These are phyloP conservation scores for Colletotrichum simmondsii DNA, from an alignment of 2,329 filamentous ascomycete genomes.

Conservation along the genomic window DNA sequence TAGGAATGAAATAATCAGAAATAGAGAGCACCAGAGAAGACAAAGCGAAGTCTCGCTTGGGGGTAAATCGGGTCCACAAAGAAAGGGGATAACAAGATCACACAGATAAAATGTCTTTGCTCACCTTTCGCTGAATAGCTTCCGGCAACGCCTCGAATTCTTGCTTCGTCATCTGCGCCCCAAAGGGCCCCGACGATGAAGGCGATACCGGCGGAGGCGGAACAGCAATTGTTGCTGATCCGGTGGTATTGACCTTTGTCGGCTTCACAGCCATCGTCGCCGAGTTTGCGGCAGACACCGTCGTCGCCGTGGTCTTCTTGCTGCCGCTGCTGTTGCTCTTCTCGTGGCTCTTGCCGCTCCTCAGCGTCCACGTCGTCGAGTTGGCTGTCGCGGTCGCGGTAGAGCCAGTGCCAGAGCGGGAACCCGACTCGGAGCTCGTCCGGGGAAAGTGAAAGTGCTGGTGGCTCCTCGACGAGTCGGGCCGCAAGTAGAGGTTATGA, in stretches of 20 bases:
- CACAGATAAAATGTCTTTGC: conserved; percentile 39
- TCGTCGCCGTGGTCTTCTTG: conserved; percentile 15
- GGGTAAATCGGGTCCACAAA: neutral
- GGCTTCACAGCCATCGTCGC: neutral
- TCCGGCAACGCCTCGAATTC: conserved; percentile 64
- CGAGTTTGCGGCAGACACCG: neutral
- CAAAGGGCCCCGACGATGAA: conserved; percentile 33
- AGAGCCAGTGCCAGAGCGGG: neutral
- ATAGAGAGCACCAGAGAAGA: neutral
- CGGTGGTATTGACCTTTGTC: neutral
- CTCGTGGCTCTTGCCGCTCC: conserved; percentile 17
- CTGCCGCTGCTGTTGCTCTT: conserved; percentile 27
- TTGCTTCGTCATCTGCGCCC: conserved; percentile 46
- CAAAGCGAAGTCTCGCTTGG: neutral
- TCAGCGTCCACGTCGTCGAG: neutral
- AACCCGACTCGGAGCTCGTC: conserved; percentile 13
- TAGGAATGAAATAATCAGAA: neutral
- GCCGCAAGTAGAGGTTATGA: conserved; percentile 11
- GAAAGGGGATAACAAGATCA: conserved; percentile 23
- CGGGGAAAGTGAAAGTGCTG: neutral
- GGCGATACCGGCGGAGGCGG: conserved; percentile 22
- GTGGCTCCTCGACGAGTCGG: conserved; percentile 27
- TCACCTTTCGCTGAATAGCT: conserved; percentile 67
- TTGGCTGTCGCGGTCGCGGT: neutral
- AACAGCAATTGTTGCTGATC: neutral